Conservation (phyloP, 1,284 basidiomycete species). For the Cryptococcus sp. region DNA sequence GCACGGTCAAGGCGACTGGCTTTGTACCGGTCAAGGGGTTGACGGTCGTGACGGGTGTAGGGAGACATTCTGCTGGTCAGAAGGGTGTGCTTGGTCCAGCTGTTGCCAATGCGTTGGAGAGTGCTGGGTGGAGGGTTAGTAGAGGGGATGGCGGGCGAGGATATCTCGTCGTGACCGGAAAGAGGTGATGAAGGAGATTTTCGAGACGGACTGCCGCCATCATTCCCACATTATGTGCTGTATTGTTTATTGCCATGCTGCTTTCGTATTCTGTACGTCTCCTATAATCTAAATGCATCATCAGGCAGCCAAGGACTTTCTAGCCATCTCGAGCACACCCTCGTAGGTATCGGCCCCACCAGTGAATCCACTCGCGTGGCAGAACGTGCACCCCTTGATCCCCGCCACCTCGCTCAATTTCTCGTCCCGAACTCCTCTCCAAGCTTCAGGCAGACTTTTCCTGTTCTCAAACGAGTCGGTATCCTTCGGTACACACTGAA, state of each 20-base stretch:
- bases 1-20: neutral
- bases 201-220: too few species aligned
- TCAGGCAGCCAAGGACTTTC: conserved; percentile 52
- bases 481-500: conserved; percentile 83
- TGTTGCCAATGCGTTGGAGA: conserved; percentile 30
- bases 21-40: conserved; percentile 10
- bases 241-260: too few species aligned
- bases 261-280: too few species aligned
- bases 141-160: conserved; percentile 29
- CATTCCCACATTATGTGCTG: too few species aligned
- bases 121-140: conserved; percentile 38
- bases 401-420: conserved; percentile 67
- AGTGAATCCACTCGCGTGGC: conserved; percentile 93
- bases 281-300: too few species aligned
- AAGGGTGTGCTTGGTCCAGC: conserved; percentile 41
- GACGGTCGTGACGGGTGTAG: conserved; percentile 40
- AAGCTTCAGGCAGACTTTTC: conserved; percentile 84
- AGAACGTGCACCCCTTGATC: conserved; percentile 80
- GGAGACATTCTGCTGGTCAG: conserved; percentile 37
- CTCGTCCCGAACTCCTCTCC: conserved; percentile 88
- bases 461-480: conserved; percentile 83
- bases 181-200: conserved; percentile 4
- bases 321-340: conserved; percentile 77
- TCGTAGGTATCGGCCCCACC: conserved; percentile 91
- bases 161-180: conserved; percentile 36